phyloP scores from a whole-genome alignment of 1,139 yeast species.

The Arxiozyma heterogenica region DNA sequence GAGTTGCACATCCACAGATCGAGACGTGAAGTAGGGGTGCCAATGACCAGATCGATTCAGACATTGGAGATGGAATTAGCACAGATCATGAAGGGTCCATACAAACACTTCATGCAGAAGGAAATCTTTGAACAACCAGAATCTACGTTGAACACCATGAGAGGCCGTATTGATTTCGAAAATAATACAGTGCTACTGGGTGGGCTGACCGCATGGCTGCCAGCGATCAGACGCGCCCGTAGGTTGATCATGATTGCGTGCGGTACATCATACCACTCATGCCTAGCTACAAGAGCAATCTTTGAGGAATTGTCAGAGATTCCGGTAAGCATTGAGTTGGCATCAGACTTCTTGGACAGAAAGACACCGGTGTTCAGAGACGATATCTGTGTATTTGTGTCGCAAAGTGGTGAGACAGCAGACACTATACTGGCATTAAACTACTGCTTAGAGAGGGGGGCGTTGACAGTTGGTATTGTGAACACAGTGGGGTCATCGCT shows the following conservation, averaged over 20 bases:
- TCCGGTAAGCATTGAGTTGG: slow-evolving; percentile 92
- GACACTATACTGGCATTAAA: slow-evolving; percentile 95
- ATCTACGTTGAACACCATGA: slow-evolving; percentile 95
- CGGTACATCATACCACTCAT: slow-evolving; percentile 98
- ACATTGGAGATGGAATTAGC: slow-evolving; percentile 95
- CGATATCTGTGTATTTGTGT: slow-evolving; percentile 94
- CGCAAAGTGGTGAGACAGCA: slow-evolving; percentile 99
- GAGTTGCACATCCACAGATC: slow-evolving; percentile 98
- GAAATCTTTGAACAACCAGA: slow-evolving; percentile 99
- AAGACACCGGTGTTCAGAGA: slow-evolving; percentile 94
- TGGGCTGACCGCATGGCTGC: slow-evolving; percentile 76
- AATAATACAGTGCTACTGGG: slow-evolving; percentile 73
- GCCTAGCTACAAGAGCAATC: slow-evolving; percentile 91
- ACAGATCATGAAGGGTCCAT: slow-evolving; percentile 96
- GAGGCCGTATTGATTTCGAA: slow-evolving; percentile 95
- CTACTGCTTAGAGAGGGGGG: slow-evolving; percentile 95
- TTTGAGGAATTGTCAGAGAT: slow-evolving; percentile 96
- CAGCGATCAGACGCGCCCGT: slow-evolving; percentile 89
- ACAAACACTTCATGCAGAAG: slow-evolving; percentile 96
- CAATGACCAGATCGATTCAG: slow-evolving; percentile 90
- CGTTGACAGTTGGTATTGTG: slow-evolving; percentile 94
- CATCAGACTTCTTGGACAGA: slow-evolving; percentile 95
- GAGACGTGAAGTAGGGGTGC: slow-evolving; percentile 79
- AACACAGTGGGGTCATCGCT: slow-evolving; percentile 91
- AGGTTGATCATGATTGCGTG: slow-evolving; percentile 98